Base-by-base conservation (phyloP, 306 rosid species). In the Rubus idaeus region DNA sequence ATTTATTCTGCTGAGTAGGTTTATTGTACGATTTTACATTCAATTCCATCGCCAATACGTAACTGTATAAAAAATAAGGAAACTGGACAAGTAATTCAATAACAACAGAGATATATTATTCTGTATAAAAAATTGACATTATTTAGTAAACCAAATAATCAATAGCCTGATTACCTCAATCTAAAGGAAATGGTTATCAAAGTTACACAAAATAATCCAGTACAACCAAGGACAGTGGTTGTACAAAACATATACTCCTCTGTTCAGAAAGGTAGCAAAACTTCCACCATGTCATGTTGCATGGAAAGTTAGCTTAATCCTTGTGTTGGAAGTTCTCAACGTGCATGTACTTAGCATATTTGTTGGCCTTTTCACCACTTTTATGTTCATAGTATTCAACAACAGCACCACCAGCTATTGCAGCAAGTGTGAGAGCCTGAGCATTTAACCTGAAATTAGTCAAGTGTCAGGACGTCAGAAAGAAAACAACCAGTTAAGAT, bases 381-480 rank as follows among this genome's bases (percentile, higher is more conserved):
- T 74, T 86, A 47, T 79, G 94, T 77, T 96, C 99, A 44, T 89
- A 91, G 85, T 85, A 91, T 76, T 92, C 99, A 6, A 91, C 99
- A 62, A 84, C 85, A 5, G 98, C 99, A 13, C 96, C 96, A 21
- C 98, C 99, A 0, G 91, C 91, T 51, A 96, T 77, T 45, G 98
- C 99, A 20, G 94, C 98, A 5, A 96, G 87, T 1, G 99, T 96
- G 18, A 92, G 84, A 76, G 94, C 99, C 91, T 96, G 99, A 3
- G 98, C 99, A 44, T 96, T 93, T 84, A 96, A 81, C 97, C 98
- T 96, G 90, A 79, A 50, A 69, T 18, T 50, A 62, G 73, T 37
- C 6, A 14, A 8, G 51, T 11, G 39, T 37, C 16, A 77, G 76
- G 57, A 57, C 57, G 9, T 76, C 45, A 75, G 75, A 21, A 53